These are phyloP conservation scores for Plasmodium yoelii DNA, from an alignment of 169 alveolate genomes.

Conservation along the genomic window DNA sequence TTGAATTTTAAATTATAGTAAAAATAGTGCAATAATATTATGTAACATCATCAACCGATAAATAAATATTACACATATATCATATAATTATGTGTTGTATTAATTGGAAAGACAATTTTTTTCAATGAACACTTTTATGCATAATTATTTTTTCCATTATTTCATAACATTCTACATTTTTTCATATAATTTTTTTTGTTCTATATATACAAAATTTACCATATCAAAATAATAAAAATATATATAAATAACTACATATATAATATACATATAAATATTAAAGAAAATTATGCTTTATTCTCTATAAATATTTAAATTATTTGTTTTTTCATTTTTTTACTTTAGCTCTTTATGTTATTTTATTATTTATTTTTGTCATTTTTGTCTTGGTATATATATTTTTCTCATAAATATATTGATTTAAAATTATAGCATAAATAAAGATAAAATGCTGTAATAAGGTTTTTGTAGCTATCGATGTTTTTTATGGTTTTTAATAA, in stretches of 20 bases:
- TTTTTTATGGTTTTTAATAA: constrained; percentile 19
- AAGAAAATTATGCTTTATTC: not conserved
- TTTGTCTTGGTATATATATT: not conserved
- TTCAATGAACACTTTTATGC: constrained; percentile 42
- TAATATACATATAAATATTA: constrained; percentile 2
- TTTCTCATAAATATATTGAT: not conserved
- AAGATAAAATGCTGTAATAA: not conserved
- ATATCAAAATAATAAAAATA: not conserved
- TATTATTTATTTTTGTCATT: constrained; percentile 10
- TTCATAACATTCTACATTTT: constrained; percentile 23
- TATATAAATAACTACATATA: not conserved
- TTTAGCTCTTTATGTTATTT: constrained; percentile 11
- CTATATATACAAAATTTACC: constrained; percentile 8
- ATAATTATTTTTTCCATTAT: constrained; percentile 18
- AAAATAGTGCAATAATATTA: too few relatives aligned
- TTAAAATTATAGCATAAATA: constrained; percentile 10
- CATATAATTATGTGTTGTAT: not conserved
- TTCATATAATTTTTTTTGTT: not conserved
- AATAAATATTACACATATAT: too few relatives aligned
- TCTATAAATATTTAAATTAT: not conserved
- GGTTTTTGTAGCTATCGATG: constrained; percentile 6
- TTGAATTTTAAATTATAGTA: not conserved
- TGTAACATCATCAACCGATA: too few relatives aligned
- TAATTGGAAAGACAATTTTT: not conserved
- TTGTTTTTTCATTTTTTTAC: constrained; percentile 1